Evolutionary conservation across 345 rosid species (phyloP), one percentile per base, ranked within the genome.

Genomic region (Linum trigynum): DNA sequence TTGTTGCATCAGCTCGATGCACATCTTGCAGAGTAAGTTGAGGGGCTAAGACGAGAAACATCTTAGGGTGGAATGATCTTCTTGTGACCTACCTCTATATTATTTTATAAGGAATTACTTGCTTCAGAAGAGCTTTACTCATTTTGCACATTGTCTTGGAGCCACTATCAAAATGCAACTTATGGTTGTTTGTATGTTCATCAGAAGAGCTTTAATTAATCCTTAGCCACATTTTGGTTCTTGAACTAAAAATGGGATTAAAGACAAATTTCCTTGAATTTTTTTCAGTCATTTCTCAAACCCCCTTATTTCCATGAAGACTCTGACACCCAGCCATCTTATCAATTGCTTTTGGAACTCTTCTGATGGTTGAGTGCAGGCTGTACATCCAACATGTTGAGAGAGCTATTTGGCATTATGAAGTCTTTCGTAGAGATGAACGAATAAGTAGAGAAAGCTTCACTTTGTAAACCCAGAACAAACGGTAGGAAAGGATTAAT

Each of bases 1-100:
- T 69, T 57, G 80, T 69, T 78, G 87, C 80, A 81, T 80, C 83
- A 59, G 65, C 78, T 77, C 62, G 75, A 77, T 84, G 87, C 87
- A 56, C 39, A 68, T 40, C 62, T 65, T 1, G 62, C 66, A 67
- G 65, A 64, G 71, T 37, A n/a, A 67, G 38, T 48, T 74, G 66
- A 59, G 72, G 67, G 59, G 3, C 70, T 59, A 62, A 72, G 65
- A 63, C 53, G 38, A 61, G 5, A 41, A 41, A 41, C 79, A 62
- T 73, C 59, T 62, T 68, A 38, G 23, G 48, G 70, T 67, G 70
- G 67, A 69, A 53, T 58, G 43, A 42, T 50, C 39, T 59, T 38
- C 36, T 36, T 61, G 16, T 40, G 58, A 38, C 45, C 6, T 41
- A 0, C 45, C 32, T 23, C 32, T 23, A 23, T 23, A 23, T 23